A percentile compares a stretch with the other conserved stretches of the same genome.
These are phyloP conservation scores for Metarhizium album DNA, from an alignment of 2,329 filamentous ascomycete species.

Conservation along the genomic window DNA sequence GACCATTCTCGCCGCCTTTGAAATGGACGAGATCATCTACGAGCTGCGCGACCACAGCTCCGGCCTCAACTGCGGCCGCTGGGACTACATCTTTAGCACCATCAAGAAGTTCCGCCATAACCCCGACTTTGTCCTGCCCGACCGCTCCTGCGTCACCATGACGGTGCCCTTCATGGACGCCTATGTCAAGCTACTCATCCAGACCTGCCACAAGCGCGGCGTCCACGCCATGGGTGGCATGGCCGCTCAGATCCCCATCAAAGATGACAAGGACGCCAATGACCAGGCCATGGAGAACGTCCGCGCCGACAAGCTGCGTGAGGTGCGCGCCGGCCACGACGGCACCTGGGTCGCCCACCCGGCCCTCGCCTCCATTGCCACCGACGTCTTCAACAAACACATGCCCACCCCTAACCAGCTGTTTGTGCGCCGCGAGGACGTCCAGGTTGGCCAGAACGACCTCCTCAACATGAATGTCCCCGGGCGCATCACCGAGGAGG, in stretches of 20 bases:
- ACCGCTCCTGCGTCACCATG: constrained; percentile 89
- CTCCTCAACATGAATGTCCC: constrained; percentile 97
- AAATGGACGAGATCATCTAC: constrained; percentile 99
- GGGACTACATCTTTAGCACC: constrained; percentile 99
- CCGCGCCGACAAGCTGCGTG: constrained; percentile 88
- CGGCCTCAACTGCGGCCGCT: constrained; percentile 94
- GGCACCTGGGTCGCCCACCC: constrained; percentile 97
- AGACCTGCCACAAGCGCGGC: constrained; percentile 91
- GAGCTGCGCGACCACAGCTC: constrained; percentile 94
- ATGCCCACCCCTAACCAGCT: constrained; percentile 99
- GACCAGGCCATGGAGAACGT: constrained; percentile 91
- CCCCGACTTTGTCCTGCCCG: constrained; percentile 83
- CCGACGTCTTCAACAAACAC: constrained; percentile 91
- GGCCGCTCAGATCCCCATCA: constrained; percentile 98
- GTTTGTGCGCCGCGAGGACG: constrained; percentile 81
- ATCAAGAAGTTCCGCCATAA: constrained; percentile 99
- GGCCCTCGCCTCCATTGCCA: constrained; percentile 76
- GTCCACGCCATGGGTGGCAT: constrained; percentile 99
- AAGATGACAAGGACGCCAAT: constrained; percentile 83
- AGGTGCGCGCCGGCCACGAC: constrained; percentile 91
- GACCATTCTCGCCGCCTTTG: constrained; percentile 93
- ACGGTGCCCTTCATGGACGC: constrained; percentile 97
- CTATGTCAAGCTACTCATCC: constrained; percentile 91
- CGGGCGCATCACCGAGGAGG: constrained; percentile 81
- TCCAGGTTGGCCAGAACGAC: constrained; percentile 75